Evolutionary conservation across 2,329 filamentous ascomycete species (phyloP).

Genomic region (Scedosporium minutisporum): DNA sequence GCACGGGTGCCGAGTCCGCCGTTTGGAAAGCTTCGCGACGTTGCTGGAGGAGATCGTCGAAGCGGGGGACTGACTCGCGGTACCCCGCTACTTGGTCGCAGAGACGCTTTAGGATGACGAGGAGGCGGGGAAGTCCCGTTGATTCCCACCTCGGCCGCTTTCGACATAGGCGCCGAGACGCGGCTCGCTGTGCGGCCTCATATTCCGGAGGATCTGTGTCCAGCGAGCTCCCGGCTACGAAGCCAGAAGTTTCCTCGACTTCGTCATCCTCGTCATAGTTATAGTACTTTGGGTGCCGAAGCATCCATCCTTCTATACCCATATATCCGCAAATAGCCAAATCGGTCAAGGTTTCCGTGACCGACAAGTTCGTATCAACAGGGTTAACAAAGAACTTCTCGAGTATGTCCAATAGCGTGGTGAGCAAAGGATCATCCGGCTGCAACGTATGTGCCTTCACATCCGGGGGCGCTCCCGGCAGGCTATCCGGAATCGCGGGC

Average conservation of each 20-base stretch:
- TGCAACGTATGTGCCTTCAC: constrained; percentile 52
- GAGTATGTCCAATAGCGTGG: constrained; percentile 60
- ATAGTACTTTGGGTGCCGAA: constrained; percentile 60
- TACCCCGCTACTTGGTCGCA: constrained; percentile 54
- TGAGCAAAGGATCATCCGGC: constrained; percentile 52
- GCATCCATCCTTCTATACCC: constrained; percentile 80
- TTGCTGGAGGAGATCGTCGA: constrained; percentile 61
- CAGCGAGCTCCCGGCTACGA: neutral
- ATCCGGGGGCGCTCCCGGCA: constrained; percentile 52
- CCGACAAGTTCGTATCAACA: constrained; percentile 78
- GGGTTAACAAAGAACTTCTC: constrained; percentile 81
- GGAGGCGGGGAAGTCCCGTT: constrained; percentile 41
- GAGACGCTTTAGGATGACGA: constrained; percentile 49
- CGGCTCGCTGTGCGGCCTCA: constrained; percentile 13
- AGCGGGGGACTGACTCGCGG: constrained; percentile 56
- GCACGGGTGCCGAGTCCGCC: constrained; percentile 29
- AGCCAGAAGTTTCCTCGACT: constrained; percentile 11
- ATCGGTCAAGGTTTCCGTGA: constrained; percentile 76
- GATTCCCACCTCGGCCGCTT: constrained; percentile 43
- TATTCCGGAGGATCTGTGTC: constrained; percentile 27
- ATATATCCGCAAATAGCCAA: constrained; percentile 79
- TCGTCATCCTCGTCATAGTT: constrained; percentile 39
- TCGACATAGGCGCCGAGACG: constrained; percentile 26
- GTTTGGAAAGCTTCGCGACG: constrained; percentile 55
- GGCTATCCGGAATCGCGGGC: constrained; percentile 43